Conservation (phyloP, 805 yeast genomes). For the Metschnikowia amazonensis region DNA sequence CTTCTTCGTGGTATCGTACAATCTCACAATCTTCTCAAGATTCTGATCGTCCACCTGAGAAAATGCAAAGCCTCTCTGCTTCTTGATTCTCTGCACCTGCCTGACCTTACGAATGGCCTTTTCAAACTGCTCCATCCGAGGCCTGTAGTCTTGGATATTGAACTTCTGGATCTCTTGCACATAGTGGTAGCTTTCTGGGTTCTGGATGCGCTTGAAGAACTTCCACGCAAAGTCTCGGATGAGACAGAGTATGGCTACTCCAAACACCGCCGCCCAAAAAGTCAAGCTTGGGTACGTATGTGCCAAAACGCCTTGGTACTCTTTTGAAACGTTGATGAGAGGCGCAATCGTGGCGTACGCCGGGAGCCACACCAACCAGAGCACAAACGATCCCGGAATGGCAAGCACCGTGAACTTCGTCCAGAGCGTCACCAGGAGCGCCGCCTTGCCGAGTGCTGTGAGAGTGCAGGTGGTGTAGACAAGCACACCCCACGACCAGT, state of each 20-base stretch:
- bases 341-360: constrained; percentile 86
- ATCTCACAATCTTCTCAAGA: constrained; percentile 84
- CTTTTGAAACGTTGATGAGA: constrained; percentile 70
- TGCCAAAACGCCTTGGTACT: constrained; percentile 74
- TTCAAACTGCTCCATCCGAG: constrained; percentile 96
- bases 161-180: constrained; percentile 96
- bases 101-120: constrained; percentile 95
- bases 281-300: constrained; percentile 72
- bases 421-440: constrained; percentile 88
- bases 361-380: constrained; percentile 88
- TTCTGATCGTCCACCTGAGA: constrained; percentile 90
- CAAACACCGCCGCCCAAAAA: constrained; percentile 79
- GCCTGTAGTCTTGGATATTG: constrained; percentile 88
- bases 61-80: constrained; percentile 97
- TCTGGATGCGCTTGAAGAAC: constrained; percentile 85
- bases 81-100: constrained; percentile 96
- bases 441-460: constrained; percentile 93
- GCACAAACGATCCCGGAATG: constrained; percentile 85
- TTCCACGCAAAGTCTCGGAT: constrained; percentile 91
- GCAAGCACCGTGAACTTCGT: constrained; percentile 88
- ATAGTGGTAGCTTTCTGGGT: constrained; percentile 88
- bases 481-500: constrained; percentile 95
- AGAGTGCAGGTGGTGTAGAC: constrained; percentile 81
- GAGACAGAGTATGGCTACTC: constrained; percentile 74
- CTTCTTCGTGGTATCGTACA: constrained; percentile 89